A percentile compares a stretch with the other conserved stretches of the same genome.
Evolutionary conservation across 306 rosid genomes (phyloP).

Genomic region (Vachellia collinsii): DNA sequence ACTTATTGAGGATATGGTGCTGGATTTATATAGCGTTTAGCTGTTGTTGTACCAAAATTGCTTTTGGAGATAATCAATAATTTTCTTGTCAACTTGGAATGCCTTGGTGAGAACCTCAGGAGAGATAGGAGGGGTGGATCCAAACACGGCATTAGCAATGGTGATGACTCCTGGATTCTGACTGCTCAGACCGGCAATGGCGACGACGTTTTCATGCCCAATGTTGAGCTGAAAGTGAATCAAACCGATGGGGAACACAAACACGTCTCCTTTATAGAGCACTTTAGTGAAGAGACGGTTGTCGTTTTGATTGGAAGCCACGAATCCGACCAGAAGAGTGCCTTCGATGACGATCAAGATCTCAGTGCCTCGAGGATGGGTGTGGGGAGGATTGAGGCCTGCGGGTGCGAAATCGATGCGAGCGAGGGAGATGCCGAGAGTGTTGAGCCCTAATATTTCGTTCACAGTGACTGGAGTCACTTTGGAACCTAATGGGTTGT

Average conservation of each 20-base stretch:
- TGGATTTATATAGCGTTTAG: neutral
- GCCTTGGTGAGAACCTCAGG: conserved; percentile 40
- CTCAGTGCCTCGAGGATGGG: conserved; percentile 42
- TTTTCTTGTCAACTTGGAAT: neutral
- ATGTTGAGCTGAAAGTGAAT: neutral
- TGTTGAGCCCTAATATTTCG: conserved; percentile 40
- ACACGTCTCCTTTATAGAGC: neutral
- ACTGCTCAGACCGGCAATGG: neutral
- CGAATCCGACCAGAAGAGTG: conserved; percentile 40
- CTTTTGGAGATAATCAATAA: conserved; percentile 41
- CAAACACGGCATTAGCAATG: neutral
- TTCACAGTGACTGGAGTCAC: conserved; percentile 26
- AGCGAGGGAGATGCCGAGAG: conserved; percentile 44
- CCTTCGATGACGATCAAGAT: conserved; percentile 41
- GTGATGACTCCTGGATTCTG: neutral
- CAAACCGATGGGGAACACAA: neutral
- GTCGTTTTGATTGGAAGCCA: conserved; percentile 33
- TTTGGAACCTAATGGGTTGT: conserved; percentile 35
- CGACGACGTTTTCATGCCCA: neutral
- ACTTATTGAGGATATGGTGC: neutral
- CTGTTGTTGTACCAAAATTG: conserved; percentile 48
- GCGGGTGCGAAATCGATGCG: conserved; percentile 39
- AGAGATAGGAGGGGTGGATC: neutral
- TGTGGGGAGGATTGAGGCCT: conserved; percentile 47
- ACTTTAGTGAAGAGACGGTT: conserved; percentile 39